Evolutionary conservation across 768 basidiomycete genomes (phyloP), one percentile per base, ranked within the genome.

Genomic region (Russula olivacea): DNA sequence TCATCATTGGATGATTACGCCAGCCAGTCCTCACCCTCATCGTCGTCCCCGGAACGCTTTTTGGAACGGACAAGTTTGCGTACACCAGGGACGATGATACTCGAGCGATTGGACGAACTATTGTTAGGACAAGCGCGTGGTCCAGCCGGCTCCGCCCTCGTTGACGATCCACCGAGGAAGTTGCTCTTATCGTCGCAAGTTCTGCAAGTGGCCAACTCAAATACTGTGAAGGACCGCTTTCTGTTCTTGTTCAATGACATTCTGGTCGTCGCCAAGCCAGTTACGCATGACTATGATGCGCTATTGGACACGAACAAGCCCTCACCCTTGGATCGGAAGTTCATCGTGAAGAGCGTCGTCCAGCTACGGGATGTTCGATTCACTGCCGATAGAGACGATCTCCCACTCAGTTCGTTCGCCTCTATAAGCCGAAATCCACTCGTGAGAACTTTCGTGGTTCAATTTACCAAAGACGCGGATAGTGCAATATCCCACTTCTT

Each of bases 161-260:
- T 95, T 55, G 93, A 96, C 67, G 85, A 91, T 65, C 91, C 93
- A 17, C 91, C 93, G 8, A 84, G 97, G 48, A 93, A 88, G 72
- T 76, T 98, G 45, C 76, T 97, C 17, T 77, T 95, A 47, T 88
- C 89, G 1, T 88, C 89, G 3, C 88, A 93, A 1, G 90, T 96
- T 8, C 78, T 96, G 6, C 97, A 99, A 75, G 93, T 98, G 15
- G 93, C 93, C 68, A 93, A 97, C 74, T 81, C 86, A 47, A 89
- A 96, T 74, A 94, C 91, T 0, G 89, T 94, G 73, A 98, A 98
- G 74, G 94, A 98, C 71, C 87, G 97, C 12, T 92, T 93, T 76
- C 82, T 98, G 11, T 95, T 98, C 78, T 81, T 98, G n/a, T 99
- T 99, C 81, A 93, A 79, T 73, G 97, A 99, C 73, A 83, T 98